These are phyloP conservation scores for Aspergillus ochraceus DNA, from an alignment of 2,329 filamentous ascomycete genomes.

Conservation along the genomic window DNA sequence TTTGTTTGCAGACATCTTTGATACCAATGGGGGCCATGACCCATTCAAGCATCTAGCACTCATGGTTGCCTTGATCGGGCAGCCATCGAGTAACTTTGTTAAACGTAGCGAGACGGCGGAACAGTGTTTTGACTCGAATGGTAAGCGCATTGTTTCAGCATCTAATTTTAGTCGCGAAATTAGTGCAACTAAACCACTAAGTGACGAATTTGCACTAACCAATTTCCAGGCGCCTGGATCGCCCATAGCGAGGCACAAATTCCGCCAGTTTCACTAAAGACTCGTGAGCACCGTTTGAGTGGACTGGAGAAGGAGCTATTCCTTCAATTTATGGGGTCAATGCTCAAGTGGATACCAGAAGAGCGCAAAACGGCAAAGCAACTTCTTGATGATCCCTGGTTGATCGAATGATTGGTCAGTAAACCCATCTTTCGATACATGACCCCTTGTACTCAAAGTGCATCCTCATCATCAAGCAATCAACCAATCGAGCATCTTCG, in stretches of 20 bases:
- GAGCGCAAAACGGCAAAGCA: constrained; percentile 38
- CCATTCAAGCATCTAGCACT: constrained; percentile 28
- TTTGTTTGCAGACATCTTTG: constrained; percentile 40
- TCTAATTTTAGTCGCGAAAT: too few species aligned
- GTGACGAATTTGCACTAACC: too few species aligned
- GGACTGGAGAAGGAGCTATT: constrained; percentile 35
- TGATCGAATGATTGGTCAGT: neutral
- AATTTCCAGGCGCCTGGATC: constrained; percentile 23
- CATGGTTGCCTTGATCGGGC: constrained; percentile 28
- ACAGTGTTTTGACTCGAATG: constrained; percentile 27
- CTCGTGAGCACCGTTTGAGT: constrained; percentile 20
- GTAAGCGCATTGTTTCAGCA: too few species aligned
- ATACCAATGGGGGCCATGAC: constrained; percentile 21
- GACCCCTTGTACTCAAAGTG: too few species aligned
- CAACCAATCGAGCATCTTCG: too few species aligned
- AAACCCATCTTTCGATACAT: too few species aligned
- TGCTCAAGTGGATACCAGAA: constrained; percentile 43
- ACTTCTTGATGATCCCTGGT: constrained; percentile 39
- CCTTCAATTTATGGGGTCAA: constrained; percentile 34
- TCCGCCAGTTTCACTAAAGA: constrained; percentile 21
- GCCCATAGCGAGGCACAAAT: constrained; percentile 21
- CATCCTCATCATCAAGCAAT: too few species aligned
- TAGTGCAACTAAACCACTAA: too few species aligned
- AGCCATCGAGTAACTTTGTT: constrained; percentile 26
- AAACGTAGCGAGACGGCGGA: constrained; percentile 27